Percentiles rank a stretch among this genome's conserved stretches.
These are phyloP conservation scores for Madurella fahalii DNA, from an alignment of 2,329 filamentous ascomycete genomes.

Conservation along the genomic window DNA sequence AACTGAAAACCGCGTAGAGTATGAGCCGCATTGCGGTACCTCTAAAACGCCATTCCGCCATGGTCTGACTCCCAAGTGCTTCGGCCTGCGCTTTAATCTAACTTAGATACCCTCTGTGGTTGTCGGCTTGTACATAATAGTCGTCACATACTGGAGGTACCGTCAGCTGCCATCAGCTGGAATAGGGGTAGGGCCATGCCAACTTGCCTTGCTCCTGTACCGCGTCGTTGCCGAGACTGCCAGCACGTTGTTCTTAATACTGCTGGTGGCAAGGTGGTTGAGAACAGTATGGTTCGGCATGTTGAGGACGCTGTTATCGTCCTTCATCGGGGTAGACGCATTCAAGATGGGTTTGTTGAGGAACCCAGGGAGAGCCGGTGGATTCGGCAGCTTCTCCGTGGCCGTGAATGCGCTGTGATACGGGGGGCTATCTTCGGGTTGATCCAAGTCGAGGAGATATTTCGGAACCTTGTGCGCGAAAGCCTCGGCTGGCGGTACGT, in stretches of 20 bases:
- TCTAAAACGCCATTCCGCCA: no score
- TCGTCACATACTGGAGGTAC: conserved; percentile 77
- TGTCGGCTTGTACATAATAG: conserved; percentile 94
- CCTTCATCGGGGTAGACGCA: conserved; percentile 85
- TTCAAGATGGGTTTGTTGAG: conserved; percentile 93
- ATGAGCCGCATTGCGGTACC: no score
- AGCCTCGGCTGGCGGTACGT: conserved; percentile 50
- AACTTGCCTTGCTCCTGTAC: conserved; percentile 81
- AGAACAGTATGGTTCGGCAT: conserved; percentile 97
- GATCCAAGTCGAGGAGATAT: conserved; percentile 83
- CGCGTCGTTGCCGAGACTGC: conserved; percentile 96
- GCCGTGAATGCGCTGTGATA: conserved; percentile 73
- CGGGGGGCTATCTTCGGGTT: conserved; percentile 69
- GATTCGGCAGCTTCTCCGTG: conserved; percentile 74
- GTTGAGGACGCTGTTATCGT: conserved; percentile 94
- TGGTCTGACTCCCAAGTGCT: no score
- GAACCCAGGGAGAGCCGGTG: conserved; percentile 84
- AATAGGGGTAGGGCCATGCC: not conserved
- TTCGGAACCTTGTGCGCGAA: conserved; percentile 75
- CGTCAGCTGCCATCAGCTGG: conserved; percentile 19
- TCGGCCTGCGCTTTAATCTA: not conserved
- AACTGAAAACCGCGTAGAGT: no score
- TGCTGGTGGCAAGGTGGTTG: conserved; percentile 95
- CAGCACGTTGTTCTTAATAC: conserved; percentile 93
- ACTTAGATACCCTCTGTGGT: conserved; percentile 45